phyloP scores from a whole-genome alignment of 257 asterid species.

The Solanum etuberosum region DNA sequence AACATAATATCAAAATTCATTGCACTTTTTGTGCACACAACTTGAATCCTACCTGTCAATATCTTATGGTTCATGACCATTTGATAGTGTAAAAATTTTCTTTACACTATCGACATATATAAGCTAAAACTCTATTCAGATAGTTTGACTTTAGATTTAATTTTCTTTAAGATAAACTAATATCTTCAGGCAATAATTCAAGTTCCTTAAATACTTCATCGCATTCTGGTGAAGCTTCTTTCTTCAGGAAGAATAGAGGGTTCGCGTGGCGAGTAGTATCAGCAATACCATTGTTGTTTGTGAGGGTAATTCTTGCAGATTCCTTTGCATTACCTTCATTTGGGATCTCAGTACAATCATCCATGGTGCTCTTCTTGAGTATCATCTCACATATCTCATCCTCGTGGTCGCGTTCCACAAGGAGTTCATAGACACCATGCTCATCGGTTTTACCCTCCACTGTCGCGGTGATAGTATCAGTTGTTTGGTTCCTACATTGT shows the following conservation, averaged over 20 bases:
- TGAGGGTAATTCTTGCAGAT: conserved; percentile 12
- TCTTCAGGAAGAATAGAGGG: conserved; percentile 34
- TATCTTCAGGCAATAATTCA: background rate
- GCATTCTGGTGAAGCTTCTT: conserved; percentile 17
- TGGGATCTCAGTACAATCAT: conserved; percentile 38
- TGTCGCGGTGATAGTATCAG: conserved; percentile 19
- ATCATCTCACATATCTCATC: conserved; percentile 40
- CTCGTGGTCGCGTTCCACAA: conserved; percentile 43
- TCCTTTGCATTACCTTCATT: conserved; percentile 30
- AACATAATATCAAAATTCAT: background rate
- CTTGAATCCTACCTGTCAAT: background rate
- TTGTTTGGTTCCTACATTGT: conserved; percentile 27
- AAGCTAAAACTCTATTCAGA: background rate
- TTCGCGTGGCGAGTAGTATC: conserved; percentile 27
- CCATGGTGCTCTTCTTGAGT: conserved; percentile 34
- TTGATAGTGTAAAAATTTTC: background rate
- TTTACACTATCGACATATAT: background rate
- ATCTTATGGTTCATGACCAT: background rate
- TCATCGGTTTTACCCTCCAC: conserved; percentile 26
- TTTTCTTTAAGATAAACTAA: background rate
- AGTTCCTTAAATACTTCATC: conserved; percentile 28
- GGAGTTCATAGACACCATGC: conserved; percentile 23
- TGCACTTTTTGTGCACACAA: background rate
- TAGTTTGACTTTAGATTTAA: background rate
- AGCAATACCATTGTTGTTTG: conserved; percentile 32